Percentiles rank a stretch among this genome's conserved stretches.
Conservation (phyloP, 441 rosid genomes). For the California macrophylla region DNA sequence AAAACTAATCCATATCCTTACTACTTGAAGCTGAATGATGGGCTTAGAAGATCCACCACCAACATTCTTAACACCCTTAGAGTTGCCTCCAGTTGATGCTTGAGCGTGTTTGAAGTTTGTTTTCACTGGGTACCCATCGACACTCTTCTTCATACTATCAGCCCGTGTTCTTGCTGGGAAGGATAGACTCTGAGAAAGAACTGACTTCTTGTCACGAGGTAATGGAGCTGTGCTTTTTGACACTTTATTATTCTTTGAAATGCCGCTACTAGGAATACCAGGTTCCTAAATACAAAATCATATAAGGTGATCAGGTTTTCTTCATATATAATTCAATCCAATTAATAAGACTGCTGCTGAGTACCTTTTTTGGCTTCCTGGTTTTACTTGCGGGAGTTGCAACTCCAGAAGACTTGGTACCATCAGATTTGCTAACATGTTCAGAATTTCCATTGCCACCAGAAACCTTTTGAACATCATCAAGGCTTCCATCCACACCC, state of each 20-base stretch:
- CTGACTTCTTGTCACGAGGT: slow-evolving; percentile 33
- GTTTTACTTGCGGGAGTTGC: slow-evolving; percentile 28
- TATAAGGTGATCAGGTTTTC: neutral
- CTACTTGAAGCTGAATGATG: slow-evolving; percentile 28
- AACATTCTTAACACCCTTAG: slow-evolving; percentile 23
- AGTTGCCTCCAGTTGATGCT: slow-evolving; percentile 15
- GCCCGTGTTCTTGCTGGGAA: slow-evolving; percentile 46
- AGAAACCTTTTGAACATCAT: slow-evolving; percentile 16
- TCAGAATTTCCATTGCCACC: slow-evolving; percentile 23
- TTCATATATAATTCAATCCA: neutral
- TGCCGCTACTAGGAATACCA: slow-evolving; percentile 15
- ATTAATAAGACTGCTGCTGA: neutral
- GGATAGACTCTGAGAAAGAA: slow-evolving; percentile 57
- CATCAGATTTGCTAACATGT: slow-evolving; percentile 22
- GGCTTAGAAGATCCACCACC: slow-evolving; percentile 25
- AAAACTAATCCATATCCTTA: slow-evolving; percentile 24
- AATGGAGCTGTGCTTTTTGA: slow-evolving; percentile 31
- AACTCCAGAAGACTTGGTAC: slow-evolving; percentile 20
- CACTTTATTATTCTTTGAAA: slow-evolving; percentile 34
- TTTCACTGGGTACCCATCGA: slow-evolving; percentile 37
- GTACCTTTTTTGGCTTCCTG: slow-evolving; percentile 38
- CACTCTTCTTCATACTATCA: slow-evolving; percentile 44
- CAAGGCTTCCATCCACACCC: slow-evolving; percentile 27
- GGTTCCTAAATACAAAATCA: slow-evolving; percentile 31
- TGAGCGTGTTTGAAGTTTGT: slow-evolving; percentile 29